Evolutionary conservation across 2,329 filamentous ascomycete genomes (phyloP).

Genomic region (Bimuria novae-zelandiae): DNA sequence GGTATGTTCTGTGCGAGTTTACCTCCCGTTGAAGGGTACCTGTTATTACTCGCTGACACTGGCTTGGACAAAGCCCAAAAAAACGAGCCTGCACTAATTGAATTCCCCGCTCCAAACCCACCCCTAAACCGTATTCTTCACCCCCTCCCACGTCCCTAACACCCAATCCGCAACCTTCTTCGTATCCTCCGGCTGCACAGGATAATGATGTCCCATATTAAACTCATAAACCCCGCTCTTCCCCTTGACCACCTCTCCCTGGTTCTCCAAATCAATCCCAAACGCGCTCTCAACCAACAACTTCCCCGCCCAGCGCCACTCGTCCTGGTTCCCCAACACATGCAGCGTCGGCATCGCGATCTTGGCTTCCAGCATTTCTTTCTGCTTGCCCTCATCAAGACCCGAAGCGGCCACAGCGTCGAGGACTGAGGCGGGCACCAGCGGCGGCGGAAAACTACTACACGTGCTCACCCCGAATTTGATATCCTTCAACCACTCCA

Average conservation of each 20-base stretch:
- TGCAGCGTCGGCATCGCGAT: constrained; percentile 38
- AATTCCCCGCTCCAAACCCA: no score
- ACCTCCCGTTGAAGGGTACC: no score
- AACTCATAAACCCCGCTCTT: constrained; percentile 30
- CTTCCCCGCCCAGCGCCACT: constrained; percentile 41
- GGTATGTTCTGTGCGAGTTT: no score
- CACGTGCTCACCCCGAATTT: constrained; percentile 31
- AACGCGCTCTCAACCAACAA: constrained; percentile 35
- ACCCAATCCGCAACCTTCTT: constrained; percentile 36
- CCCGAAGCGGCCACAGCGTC: constrained; percentile 7
- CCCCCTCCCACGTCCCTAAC: constrained; percentile 10
- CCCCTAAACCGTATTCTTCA: neutral
- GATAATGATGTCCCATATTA: constrained; percentile 46
- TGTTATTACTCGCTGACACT: no score
- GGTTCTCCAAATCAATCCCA: constrained; percentile 24
- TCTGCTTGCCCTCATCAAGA: constrained; percentile 13
- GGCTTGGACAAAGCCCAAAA: no score
- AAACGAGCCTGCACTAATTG: no score
- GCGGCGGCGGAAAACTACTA: constrained; percentile 34
- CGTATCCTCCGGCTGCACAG: constrained; percentile 35
- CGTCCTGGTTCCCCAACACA: constrained; percentile 39
- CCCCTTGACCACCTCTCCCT: constrained; percentile 29
- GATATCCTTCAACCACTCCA: constrained; percentile 25
- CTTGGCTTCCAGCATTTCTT: constrained; percentile 18
- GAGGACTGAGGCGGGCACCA: constrained; percentile 23